Evolutionary conservation across 2,329 filamentous ascomycete species (phyloP), one percentile per base, ranked within the genome.

Genomic region (Sporothrix luriei): DNA sequence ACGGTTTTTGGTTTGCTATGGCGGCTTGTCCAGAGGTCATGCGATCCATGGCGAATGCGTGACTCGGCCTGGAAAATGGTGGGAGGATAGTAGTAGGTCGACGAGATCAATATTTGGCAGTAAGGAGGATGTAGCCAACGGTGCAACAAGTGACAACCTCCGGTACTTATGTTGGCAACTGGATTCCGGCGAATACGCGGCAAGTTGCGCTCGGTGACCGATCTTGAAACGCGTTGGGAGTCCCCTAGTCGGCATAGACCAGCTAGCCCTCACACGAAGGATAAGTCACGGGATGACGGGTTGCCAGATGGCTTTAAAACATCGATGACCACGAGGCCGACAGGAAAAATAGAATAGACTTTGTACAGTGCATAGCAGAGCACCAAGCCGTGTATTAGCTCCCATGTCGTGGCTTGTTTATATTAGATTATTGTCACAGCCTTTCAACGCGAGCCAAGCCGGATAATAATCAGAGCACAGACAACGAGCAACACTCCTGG

Each of bases 1-100:
- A 66, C 64, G 49, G 49, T 26, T 1, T 66, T n/a, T 66, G 64
- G 49, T 54, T 51, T 57, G 65, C 65, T 51, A 55, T 67, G n/a
- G 33, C 3, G 19, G 6, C 1, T 13, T 46, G 54, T 38, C 14
- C 14, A 14, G 29, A 3, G 11, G 29, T n/a, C 33, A 19, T 21
- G 2, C 5, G 10, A 16, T 33, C 40, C 7, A 19, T 9, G n/a
- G 19, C 13, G 10, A 19, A 14, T 6, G 29, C 16, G 52, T n/a
- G 52, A 57, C 26, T 11, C n/a, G 16, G 10, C 26, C 38, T 3
- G 7, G 24, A 62, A 46, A 13, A 46, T 4, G 57, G 13, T 21
- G 46, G 4, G n/a, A 61, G 13, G 5, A 21, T 9, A 43, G 1
- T 11, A 21, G 40, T 38, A 21, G 55, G 24, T 33, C 52, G 52